These are phyloP conservation scores for Russula earlei DNA, from an alignment of 768 basidiomycete species.

Conservation along the genomic window DNA sequence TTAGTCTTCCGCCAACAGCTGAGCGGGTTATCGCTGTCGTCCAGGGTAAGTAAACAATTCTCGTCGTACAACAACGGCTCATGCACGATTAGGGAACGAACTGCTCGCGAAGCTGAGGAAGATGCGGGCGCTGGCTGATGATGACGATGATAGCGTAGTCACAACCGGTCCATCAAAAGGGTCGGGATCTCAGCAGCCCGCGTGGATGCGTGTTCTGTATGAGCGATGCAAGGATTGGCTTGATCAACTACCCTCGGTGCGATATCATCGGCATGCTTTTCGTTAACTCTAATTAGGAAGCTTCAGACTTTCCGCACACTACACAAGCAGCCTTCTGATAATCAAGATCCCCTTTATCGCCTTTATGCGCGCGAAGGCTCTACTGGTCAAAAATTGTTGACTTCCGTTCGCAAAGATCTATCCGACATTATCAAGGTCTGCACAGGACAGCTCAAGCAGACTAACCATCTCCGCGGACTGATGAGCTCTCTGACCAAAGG, in stretches of 20 bases:
- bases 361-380: conserved; percentile 82
- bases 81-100: conserved; percentile 49
- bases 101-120: conserved; percentile 82
- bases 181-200: conserved; percentile 68
- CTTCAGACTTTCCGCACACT: conserved; percentile 54
- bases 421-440: conserved; percentile 75
- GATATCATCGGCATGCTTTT: conserved; percentile 20
- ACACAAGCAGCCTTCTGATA: conserved; percentile 55
- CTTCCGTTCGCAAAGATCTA: conserved; percentile 72
- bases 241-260: conserved; percentile 60
- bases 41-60: conserved; percentile 50
- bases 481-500: conserved; percentile 90
- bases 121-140: conserved; percentile 84
- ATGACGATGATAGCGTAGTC: conserved; percentile 57
- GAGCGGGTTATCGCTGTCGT: conserved; percentile 86
- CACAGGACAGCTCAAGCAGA: conserved; percentile 84
- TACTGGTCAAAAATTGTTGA: conserved; percentile 72
- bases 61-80: neutral
- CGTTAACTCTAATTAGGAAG: conserved; percentile 12
- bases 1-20: conserved; percentile 86
- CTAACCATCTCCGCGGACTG: conserved; percentile 87
- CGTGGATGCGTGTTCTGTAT: conserved; percentile 86
- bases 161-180: conserved; percentile 50
- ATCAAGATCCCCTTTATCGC: conserved; percentile 78
- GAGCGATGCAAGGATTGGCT: conserved; percentile 85